These are phyloP conservation scores for Macrolepiota albuminosa DNA, from an alignment of 768 basidiomycete genomes.

Conservation along the genomic window DNA sequence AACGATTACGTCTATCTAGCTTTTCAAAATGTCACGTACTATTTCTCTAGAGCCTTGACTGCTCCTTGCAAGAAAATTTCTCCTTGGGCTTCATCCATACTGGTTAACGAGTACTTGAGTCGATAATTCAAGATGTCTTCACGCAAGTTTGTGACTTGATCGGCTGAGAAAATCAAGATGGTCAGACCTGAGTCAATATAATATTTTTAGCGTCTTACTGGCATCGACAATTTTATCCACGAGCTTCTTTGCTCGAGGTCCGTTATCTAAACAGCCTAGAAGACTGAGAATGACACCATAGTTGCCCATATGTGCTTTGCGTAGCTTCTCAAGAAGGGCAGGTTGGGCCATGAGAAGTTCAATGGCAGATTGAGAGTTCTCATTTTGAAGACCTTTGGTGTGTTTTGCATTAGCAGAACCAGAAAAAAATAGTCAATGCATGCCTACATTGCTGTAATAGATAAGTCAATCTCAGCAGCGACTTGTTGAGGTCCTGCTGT, in stretches of 20 bases:
- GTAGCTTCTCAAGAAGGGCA: constrained; percentile 74
- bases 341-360: constrained; percentile 81
- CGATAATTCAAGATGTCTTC: constrained; percentile 85
- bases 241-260: constrained; percentile 77
- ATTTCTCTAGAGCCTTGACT: constrained; percentile 79
- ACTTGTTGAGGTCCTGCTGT: constrained; percentile 75
- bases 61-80: constrained; percentile 61
- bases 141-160: constrained; percentile 87
- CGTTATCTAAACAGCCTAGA: constrained; percentile 88
- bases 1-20: background rate
- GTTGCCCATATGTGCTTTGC: constrained; percentile 88
- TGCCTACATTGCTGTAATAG: constrained; percentile 72
- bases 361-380: constrained; percentile 74
- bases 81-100: constrained; percentile 60
- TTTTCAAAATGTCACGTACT: constrained; percentile 44
- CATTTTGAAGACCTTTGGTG: constrained; percentile 54
- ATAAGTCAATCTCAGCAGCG: constrained; percentile 73
- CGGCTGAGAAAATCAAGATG: constrained; percentile 45
- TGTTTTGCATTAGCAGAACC: background rate
- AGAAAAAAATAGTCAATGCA: background rate
- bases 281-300: constrained; percentile 90
- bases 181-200: background rate
- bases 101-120: constrained; percentile 80
- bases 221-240: constrained; percentile 90
- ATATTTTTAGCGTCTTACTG: constrained; percentile 26